Base-by-base conservation (phyloP, 495 filamentous ascomycete species). In the Annulohypoxylon bovei region DNA sequence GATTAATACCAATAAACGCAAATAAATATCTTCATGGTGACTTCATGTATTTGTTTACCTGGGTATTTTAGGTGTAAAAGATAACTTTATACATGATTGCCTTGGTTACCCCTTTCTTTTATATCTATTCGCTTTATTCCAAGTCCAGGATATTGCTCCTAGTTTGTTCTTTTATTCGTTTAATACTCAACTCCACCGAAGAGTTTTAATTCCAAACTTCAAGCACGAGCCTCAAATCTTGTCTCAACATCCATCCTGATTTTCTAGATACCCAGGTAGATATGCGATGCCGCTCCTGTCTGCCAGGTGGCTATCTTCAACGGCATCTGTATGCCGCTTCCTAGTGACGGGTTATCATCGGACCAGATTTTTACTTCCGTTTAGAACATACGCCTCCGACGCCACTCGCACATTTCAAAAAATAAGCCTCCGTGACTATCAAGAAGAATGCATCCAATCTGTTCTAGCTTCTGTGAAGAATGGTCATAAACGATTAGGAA, bases 361-460 rank as follows among this genome's bases (percentile, higher is more conserved):
- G 20, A 52, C 28, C 47, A 23, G 32, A 7, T 66, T 65, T 40
- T 46, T 50, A 20, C 68, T 67, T 56, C 65, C 61, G 61, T 60
- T 63, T 79, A 80, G 77, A 78, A 62, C 68, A 77, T 57, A 42
- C 81, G 66, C 76, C 49, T 52, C 67, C 37, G 35, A 58, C 9
- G 2, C 40, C 33, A 37, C 47, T 25, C 16, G 12, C 12, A 7
- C 22, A 16, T 42, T 71, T 1, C 68, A 65, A 33, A 62, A 47
- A 32, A 83, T 93, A 46, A 83, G 81, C 53, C 86, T 95, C 35
- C 90, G 92, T 55, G 78, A 89, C 62, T 94, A 95, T 72, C 92
- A 95, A 72, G 91, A 95, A 81, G 92, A 94, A 82, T 93, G 93
- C 76, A 97, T 99, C 61, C 88, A 94, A 72, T 87, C 94, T 0